Evolutionary conservation across 164 flowering plant species (phyloP).

Genomic region (Tinospora cordifolia): DNA sequence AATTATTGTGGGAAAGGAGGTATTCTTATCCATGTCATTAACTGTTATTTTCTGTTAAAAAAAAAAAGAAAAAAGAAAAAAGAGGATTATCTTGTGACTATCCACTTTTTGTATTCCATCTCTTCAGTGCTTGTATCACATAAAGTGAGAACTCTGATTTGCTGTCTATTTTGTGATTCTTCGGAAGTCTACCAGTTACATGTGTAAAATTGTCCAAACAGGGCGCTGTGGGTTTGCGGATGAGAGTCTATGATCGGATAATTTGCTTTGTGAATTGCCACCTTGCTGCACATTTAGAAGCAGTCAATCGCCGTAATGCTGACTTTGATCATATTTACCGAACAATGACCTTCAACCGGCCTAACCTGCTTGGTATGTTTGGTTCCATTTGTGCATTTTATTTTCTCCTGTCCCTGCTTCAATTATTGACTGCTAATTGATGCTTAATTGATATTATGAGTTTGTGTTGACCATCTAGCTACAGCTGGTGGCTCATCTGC

Average conservation of each 20-base stretch:
- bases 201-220: conserved; percentile 23
- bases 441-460: neutral
- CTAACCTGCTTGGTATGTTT: conserved; percentile 62
- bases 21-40: neutral
- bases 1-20: no score
- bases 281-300: conserved; percentile 97
- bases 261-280: conserved; percentile 96
- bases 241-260: conserved; percentile 81
- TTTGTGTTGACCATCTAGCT: neutral
- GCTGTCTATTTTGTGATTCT: neutral
- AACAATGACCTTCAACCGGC: conserved; percentile 65
- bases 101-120: neutral
- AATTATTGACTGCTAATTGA: conserved; percentile 29
- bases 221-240: conserved; percentile 97
- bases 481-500: conserved; percentile 76
- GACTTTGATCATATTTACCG: conserved; percentile 88
- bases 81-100: neutral
- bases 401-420: conserved; percentile 44
- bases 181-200: conserved; percentile 4
- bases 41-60: neutral
- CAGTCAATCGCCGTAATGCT: conserved; percentile 89
- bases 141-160: neutral
- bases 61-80: neutral
- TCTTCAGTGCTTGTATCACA: neutral
- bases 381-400: conserved; percentile 30